A percentile compares a stretch with the other conserved stretches of the same genome.
phyloP scores from a whole-genome alignment of 2,329 filamentous ascomycete genomes.

The Fusarium redolens region DNA sequence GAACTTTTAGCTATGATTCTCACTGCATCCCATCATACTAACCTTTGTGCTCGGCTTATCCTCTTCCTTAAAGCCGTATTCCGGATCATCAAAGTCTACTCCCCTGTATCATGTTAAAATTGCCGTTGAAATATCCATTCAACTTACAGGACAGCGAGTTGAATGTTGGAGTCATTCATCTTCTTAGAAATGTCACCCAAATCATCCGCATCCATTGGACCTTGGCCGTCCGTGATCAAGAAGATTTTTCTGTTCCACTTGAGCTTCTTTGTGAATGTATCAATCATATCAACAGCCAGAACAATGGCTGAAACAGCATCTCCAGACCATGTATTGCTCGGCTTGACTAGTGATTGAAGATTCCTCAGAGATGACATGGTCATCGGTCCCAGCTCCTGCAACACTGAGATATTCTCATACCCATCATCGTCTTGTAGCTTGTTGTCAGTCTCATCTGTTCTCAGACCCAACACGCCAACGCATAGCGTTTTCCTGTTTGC shows the following conservation, averaged over 20 bases:
- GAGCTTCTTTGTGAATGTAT: conserved; percentile 79
- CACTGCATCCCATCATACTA: not conserved
- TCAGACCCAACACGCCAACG: conserved; percentile 83
- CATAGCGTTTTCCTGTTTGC: conserved; percentile 75
- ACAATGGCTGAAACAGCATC: conserved; percentile 91
- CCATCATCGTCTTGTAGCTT: conserved; percentile 74
- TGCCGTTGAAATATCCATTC: not conserved
- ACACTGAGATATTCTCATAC: conserved; percentile 84
- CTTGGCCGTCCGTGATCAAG: conserved; percentile 84
- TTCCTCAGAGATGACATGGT: conserved; percentile 75
- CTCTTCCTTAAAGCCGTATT: conserved; percentile 93
- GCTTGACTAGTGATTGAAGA: conserved; percentile 71
- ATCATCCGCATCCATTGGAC: conserved; percentile 77
- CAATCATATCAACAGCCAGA: conserved; percentile 88
- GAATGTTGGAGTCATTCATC: conserved; percentile 80
- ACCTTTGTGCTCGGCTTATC: conserved; percentile 80
- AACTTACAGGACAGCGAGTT: conserved; percentile 81
- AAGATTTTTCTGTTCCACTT: conserved; percentile 86
- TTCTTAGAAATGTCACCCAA: conserved; percentile 76
- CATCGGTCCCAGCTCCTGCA: conserved; percentile 74
- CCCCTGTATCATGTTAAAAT: conserved; percentile 65
- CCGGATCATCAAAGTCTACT: conserved; percentile 91
- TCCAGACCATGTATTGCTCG: conserved; percentile 75
- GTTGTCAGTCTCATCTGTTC: conserved; percentile 82
- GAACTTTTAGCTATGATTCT: conserved; percentile 7